A percentile compares a stretch with the other conserved stretches of the same genome.
phyloP scores from a whole-genome alignment of 2,329 filamentous ascomycete species.

The Sporothrix protearum region DNA sequence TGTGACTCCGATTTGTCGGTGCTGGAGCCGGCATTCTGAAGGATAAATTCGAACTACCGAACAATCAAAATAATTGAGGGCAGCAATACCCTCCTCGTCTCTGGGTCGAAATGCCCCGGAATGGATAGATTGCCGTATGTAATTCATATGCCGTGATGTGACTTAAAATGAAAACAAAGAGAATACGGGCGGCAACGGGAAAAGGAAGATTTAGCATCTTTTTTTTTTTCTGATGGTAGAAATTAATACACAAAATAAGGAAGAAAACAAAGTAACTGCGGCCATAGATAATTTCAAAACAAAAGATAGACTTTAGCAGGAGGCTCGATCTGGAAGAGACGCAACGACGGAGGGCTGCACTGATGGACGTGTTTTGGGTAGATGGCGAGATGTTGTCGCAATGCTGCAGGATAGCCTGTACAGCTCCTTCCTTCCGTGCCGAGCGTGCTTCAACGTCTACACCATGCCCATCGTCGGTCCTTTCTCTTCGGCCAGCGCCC shows the following conservation, averaged over 20 bases:
- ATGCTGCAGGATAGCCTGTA: neutral
- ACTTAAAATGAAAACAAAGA: neutral
- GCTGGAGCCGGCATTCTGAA: neutral
- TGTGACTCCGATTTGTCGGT: neutral
- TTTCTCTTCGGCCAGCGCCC: neutral
- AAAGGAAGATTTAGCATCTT: no score
- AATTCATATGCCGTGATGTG: neutral
- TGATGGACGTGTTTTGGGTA: neutral
- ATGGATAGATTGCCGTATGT: neutral
- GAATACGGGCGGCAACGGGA: neutral
- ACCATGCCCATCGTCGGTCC: neutral
- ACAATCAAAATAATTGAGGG: neutral
- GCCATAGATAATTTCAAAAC: no score
- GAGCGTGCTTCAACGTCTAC: neutral
- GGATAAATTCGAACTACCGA: no score
- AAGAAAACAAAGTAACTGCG: no score
- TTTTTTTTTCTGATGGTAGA: no score
- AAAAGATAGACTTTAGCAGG: no score
- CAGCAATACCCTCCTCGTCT: neutral
- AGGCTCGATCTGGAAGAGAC: neutral
- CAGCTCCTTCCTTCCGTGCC: neutral
- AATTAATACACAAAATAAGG: neutral
- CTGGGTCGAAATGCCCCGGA: neutral
- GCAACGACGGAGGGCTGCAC: neutral
- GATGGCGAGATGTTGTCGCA: neutral